Base-by-base conservation (phyloP, 2,329 filamentous ascomycete genomes). In the Fusarium nelsonii region DNA sequence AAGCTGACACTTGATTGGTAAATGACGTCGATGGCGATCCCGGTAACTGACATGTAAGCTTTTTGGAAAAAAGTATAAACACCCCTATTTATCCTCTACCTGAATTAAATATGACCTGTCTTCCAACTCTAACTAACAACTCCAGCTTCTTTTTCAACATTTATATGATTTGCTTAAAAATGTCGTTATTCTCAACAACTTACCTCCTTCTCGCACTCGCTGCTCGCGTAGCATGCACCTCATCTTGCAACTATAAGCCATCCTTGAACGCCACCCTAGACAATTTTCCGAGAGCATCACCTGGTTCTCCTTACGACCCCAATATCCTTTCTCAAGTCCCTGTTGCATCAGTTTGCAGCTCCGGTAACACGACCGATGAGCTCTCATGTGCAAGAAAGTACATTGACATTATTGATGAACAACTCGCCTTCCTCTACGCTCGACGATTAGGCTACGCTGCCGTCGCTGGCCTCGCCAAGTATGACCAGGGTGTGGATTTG, bases 321-420 rank as follows among this genome's bases (percentile, higher is more conserved):
- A 54, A 45, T 3, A 37, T 37, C 83, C 84, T 2, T 82, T 83
- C 65, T 0, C 4, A 37, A 10, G 57, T 65, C 12, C 65, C 65
- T 3, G 52, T 67, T 1, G 57, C 62, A 16, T 9, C 55, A 15
- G 20, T 36, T 0, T 53, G 46, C 26, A 58, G 1, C 6, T 58
- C 37, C 9, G 4, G 26, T 4, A 51, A 58, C 3, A 37, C 51
- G 5, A 58, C 45, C 5, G 18, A 33, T 2, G 37, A 39, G 45
- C 58, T 15, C 30, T 45, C 44, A 0, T 70, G 67, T n/a, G 68
- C 68, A 8, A 56, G 66, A 30, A 46, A n/a, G 15, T 70, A 65
- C 11, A 70, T 70, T 8, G 60, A 70, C 39, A 57, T 50, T 6
- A 70, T 70, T 4, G 63, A 70, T 15, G 67, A 70, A 45, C 68